Base-by-base conservation (phyloP, 2,329 filamentous ascomycete species). In the Paraphoma chrysanthemicola region DNA sequence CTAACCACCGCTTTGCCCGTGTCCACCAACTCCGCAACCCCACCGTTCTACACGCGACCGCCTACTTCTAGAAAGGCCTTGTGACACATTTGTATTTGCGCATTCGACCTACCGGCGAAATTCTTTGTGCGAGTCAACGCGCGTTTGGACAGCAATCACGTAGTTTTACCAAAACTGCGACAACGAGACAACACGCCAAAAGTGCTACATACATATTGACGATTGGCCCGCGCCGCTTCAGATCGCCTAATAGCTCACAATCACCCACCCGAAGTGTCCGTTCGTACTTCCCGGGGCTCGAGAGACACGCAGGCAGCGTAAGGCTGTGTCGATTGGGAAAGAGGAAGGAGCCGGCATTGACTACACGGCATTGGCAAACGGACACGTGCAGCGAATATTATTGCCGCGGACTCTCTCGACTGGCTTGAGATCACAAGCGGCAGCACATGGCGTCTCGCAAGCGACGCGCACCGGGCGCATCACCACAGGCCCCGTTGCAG, bases 401-500 rank as follows among this genome's bases (percentile, higher is more conserved):
- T 23, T 10, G 14, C 11, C 33, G 16, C 17, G 41, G 10, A 29
- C 43, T 14, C 31, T 31, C 39, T 17, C 3, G 9, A 12, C 36
- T 41, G 16, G 16, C 31, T n/a, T 39, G 48, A 29, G 39, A 41
- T 48, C 17, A 44, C 42, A 44, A 51, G 43, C 56, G 51, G 7
- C 6, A 55, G 33, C 39, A 54, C 54, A 75, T 77, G 71, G 64
- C 74, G 23, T 69, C 63, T 63, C 82, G 90, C 77, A 95, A 95
- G 81, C 85, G 91, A 75, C 82, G 89, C 65, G 90, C 91, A 45
- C 89, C 91, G 54, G 90, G 89, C 72, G 81, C 88, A 59, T 84
- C 86, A 38, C 89, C 91, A n/a, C 79, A 85, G 62, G 79, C 84
- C 18, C 85, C 87, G 70, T 83, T 84, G 54, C 74, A 64, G 62